phyloP scores from a whole-genome alignment of 495 filamentous ascomycete genomes.

The Hyaloscypha hepaticicola region DNA sequence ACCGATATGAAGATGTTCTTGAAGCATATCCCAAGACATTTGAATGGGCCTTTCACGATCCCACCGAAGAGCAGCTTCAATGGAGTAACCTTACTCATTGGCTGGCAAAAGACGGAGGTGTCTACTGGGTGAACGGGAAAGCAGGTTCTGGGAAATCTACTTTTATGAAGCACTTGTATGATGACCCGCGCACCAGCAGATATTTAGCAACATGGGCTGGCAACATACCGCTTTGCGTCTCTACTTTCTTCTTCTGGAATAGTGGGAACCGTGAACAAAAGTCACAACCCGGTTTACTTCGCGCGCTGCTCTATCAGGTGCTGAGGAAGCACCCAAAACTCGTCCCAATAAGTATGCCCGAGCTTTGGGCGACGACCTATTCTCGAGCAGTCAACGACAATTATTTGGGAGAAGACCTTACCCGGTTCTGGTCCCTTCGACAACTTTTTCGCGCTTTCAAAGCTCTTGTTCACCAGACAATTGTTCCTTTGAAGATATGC shows the following conservation, averaged over 20 bases:
- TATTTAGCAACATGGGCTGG: slow-evolving; percentile 30
- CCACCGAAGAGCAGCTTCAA: slow-evolving; percentile 1
- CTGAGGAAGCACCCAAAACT: slow-evolving; percentile 25
- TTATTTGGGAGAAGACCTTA: background rate
- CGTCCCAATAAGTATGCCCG: slow-evolving; percentile 9
- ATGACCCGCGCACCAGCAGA: slow-evolving; percentile 15
- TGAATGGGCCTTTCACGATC: slow-evolving; percentile 29
- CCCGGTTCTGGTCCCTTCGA: background rate
- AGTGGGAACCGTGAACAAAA: slow-evolving; percentile 41
- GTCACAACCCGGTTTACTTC: slow-evolving; percentile 41
- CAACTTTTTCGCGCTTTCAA: slow-evolving; percentile 7
- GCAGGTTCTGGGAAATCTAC: slow-evolving; percentile 43
- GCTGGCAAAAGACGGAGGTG: slow-evolving; percentile 19
- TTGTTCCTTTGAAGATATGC: slow-evolving; percentile 21
- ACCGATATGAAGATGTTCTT: slow-evolving; percentile 31
- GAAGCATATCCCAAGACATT: slow-evolving; percentile 32
- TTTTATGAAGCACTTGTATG: slow-evolving; percentile 38
- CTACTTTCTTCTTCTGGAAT: slow-evolving; percentile 44
- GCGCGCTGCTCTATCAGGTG: slow-evolving; percentile 41
- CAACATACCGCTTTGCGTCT: slow-evolving; percentile 11
- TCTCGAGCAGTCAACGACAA: background rate
- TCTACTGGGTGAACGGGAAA: slow-evolving; percentile 42
- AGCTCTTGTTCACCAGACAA: background rate
- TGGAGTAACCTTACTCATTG: slow-evolving; percentile 28
- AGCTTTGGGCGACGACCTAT: slow-evolving; percentile 3